Conservation (phyloP, 495 filamentous ascomycete species). For the Xylaria curta region DNA sequence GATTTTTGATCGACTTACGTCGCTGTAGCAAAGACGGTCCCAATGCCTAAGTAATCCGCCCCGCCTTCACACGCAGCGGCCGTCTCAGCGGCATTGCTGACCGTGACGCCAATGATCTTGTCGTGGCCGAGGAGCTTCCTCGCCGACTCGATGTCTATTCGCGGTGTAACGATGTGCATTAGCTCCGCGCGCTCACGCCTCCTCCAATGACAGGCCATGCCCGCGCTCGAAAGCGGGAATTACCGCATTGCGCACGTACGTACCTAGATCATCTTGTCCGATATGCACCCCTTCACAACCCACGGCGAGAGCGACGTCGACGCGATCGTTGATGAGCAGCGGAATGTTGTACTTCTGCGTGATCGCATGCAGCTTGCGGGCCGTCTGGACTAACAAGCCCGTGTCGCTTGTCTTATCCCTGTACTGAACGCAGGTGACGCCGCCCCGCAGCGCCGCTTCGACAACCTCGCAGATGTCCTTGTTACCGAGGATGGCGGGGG, state of each 20-base stretch:
- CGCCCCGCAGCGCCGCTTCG: constrained; percentile 76
- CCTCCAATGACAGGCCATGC: constrained; percentile 2
- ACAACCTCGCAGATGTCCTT: constrained; percentile 77
- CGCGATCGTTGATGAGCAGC: constrained; percentile 92
- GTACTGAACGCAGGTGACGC: constrained; percentile 87
- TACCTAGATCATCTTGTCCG: constrained; percentile 92
- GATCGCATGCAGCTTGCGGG: constrained; percentile 70
- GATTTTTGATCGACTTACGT: constrained; percentile 59
- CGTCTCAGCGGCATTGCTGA: constrained; percentile 71
- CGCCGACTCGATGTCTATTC: constrained; percentile 65
- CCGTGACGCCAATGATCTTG: constrained; percentile 72
- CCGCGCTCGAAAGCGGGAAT: not conserved
- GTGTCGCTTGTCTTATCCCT: constrained; percentile 88
- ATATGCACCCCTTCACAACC: constrained; percentile 92
- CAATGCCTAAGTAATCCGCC: constrained; percentile 88
- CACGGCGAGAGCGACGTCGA: constrained; percentile 86
- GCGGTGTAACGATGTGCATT: constrained; percentile 18
- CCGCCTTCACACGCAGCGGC: constrained; percentile 69
- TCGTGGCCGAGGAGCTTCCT: constrained; percentile 74
- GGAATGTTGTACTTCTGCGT: constrained; percentile 74
- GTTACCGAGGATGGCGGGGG: constrained; percentile 70
- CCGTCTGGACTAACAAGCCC: constrained; percentile 70
- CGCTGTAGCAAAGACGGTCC: constrained; percentile 82
- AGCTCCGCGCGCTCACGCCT: constrained; percentile 18
- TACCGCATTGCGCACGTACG: constrained; percentile 30